Evolutionary conservation across 1,284 basidiomycete species (phyloP).

Genomic region (Cystobasidium slooffiae): DNA sequence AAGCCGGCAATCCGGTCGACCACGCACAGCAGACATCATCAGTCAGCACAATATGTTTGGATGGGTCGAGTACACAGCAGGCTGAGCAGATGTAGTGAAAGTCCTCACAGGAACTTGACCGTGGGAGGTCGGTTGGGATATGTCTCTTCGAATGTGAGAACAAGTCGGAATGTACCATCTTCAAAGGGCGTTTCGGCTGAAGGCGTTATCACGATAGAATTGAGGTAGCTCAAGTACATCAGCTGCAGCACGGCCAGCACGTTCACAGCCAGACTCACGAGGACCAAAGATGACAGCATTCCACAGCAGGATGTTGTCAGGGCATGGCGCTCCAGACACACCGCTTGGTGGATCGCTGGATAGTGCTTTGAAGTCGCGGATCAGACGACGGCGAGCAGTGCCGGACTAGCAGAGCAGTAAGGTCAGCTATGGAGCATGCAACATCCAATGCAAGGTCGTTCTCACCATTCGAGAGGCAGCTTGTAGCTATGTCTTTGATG

Average conservation of each 20-base stretch:
- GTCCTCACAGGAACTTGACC: conserved; percentile 78
- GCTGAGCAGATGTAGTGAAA: neutral
- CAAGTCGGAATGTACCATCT: conserved; percentile 96
- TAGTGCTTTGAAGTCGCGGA: conserved; percentile 94
- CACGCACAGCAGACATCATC: neutral
- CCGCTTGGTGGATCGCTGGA: conserved; percentile 93
- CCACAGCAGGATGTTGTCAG: conserved; percentile 99
- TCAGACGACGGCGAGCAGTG: conserved; percentile 83
- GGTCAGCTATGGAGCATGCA: neutral
- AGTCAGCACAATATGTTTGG: conserved; percentile 1
- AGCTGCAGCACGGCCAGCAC: neutral
- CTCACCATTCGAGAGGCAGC: neutral
- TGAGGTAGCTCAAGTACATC: neutral
- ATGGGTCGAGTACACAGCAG: no score
- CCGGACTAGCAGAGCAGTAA: conserved; percentile 67
- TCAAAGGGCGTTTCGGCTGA: conserved; percentile 97
- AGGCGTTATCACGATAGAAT: neutral
- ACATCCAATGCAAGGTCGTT: no score
- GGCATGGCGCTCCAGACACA: conserved; percentile 92
- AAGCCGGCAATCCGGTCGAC: neutral
- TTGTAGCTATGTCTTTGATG: no score
- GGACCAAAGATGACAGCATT: conserved; percentile 99
- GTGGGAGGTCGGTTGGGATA: conserved; percentile 98
- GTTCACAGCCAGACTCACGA: conserved; percentile 41
- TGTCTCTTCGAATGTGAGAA: conserved; percentile 93